Conservation (phyloP, 352 stramenopile species). For the Thalassiosira mediterranea region DNA sequence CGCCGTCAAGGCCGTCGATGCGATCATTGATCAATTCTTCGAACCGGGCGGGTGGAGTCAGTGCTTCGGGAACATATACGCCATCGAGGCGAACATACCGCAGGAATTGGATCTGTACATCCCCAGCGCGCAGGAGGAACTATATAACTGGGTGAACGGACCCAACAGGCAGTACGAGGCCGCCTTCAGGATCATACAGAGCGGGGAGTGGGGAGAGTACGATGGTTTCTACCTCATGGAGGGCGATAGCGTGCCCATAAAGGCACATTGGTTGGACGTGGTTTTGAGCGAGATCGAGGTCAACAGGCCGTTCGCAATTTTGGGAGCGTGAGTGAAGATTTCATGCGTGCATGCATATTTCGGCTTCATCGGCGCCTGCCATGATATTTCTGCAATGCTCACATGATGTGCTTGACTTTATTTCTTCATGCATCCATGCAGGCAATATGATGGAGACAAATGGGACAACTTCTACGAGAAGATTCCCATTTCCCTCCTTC, state of each 20-base stretch:
- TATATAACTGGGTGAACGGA: slow-evolving; percentile 69
- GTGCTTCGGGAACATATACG: slow-evolving; percentile 70
- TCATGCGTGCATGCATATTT: no score
- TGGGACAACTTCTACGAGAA: slow-evolving; percentile 78
- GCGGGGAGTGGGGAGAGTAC: slow-evolving; percentile 59
- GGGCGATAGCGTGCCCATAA: slow-evolving; percentile 68
- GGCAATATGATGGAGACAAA: slow-evolving; percentile 72
- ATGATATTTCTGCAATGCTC: no score
- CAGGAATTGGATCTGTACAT: slow-evolving; percentile 59
- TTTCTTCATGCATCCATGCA: no score
- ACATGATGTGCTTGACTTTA: no score
- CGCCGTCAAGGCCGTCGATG: slow-evolving; percentile 55
- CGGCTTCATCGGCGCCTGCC: no score
- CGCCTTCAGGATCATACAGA: slow-evolving; percentile 64
- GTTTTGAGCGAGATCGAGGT: no score
- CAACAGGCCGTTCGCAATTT: no score
- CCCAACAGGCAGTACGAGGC: slow-evolving; percentile 72
- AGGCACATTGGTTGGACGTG: slow-evolving; percentile 67
- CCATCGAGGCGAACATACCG: slow-evolving; percentile 68
- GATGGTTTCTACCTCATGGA: no score
- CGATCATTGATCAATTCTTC: slow-evolving; percentile 66
- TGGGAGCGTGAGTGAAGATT: no score
- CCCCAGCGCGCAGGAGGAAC: slow-evolving; percentile 42
- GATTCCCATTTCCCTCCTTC: no score
- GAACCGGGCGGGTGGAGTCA: slow-evolving; percentile 62